Evolutionary conservation across 371 early-diverging fungal species (phyloP), one percentile per base, ranked within the genome.

Genomic region (Apophysomyces trapeziformis): DNA sequence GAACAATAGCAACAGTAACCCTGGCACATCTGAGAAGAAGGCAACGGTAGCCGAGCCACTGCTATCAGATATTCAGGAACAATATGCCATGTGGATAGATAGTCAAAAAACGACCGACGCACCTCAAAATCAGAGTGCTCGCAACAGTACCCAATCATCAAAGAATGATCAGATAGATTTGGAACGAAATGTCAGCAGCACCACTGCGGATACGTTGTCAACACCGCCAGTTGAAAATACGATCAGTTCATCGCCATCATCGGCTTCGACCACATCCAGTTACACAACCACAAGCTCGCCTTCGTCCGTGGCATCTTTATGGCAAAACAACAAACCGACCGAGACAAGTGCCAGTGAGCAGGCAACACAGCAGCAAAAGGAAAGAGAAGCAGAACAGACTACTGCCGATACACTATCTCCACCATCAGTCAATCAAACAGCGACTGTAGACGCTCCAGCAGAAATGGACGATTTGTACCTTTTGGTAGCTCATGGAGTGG

Each of bases 401-500:
- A 39, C 56, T 8, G 60, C 65, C 26, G 54, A 39, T 39, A 2
- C 43, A 26, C 21, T 21, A 7, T 18, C 45, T 16, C 4, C 35
- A 57, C 12, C 50, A 50, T 38, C 57, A 16, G 6, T 32, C 41
- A 26, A 58, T 47, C 32, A 58, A 38, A 35, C 38, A 58, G 14
- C 64, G n/a, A 26, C 57, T 45, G 43, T 12, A 18, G 26, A 38
- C 1, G 5, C 9, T 58, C 18, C 58, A 26, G 37, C 58, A 36
- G 58, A 38, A 1, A 58, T 73, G 5, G 77, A 71, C 57, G 77
- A 77, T 44, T 45, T 77, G 4, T 77, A 64, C 18, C 60, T 74
- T 16, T 46, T 83, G 11, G 78, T 83, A 5, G 75, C 83, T 11
- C 78, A 78, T 60, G 83, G 83, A 8, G 77, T 79, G 14, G 80